Evolutionary conservation across 2,329 filamentous ascomycete species (phyloP).

Genomic region (Nigrospora osmanthi): DNA sequence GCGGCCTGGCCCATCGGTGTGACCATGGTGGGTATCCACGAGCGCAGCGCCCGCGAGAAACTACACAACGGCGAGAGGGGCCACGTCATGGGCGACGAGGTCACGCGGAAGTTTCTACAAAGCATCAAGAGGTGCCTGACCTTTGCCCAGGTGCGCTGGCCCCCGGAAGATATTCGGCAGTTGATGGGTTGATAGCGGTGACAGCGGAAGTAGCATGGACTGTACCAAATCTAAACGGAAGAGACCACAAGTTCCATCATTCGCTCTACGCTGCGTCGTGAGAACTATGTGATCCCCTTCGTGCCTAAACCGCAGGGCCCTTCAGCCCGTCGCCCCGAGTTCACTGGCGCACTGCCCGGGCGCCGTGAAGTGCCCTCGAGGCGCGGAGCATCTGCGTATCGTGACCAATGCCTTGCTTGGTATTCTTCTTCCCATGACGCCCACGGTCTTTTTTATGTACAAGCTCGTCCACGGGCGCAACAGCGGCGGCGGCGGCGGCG

Average conservation of each 20-base stretch:
- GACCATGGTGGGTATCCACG: constrained; percentile 99
- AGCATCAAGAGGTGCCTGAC: constrained; percentile 96
- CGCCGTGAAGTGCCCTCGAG: too few species aligned
- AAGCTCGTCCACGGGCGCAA: too few species aligned
- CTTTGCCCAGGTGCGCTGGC: constrained; percentile 95
- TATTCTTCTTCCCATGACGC: too few species aligned
- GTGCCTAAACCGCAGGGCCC: neutral
- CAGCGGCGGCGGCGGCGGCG: neutral
- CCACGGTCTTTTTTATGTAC: too few species aligned
- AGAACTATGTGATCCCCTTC: too few species aligned
- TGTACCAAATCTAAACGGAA: too few species aligned
- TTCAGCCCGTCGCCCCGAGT: neutral
- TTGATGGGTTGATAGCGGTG: constrained; percentile 72
- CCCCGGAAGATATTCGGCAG: constrained; percentile 84
- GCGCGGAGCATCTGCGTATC: too few species aligned
- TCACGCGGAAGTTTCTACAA: constrained; percentile 90
- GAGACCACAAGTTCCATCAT: too few species aligned
- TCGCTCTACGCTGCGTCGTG: too few species aligned
- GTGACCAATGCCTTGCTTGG: too few species aligned
- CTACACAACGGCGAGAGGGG: constrained; percentile 81
- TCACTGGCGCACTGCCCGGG: too few species aligned
- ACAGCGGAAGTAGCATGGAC: constrained; percentile 3
- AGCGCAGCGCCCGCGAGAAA: constrained; percentile 91
- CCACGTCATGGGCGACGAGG: constrained; percentile 95
- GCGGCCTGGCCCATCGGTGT: constrained; percentile 98